Base-by-base conservation (phyloP, 805 yeast genomes). In the Candida verbasci region DNA sequence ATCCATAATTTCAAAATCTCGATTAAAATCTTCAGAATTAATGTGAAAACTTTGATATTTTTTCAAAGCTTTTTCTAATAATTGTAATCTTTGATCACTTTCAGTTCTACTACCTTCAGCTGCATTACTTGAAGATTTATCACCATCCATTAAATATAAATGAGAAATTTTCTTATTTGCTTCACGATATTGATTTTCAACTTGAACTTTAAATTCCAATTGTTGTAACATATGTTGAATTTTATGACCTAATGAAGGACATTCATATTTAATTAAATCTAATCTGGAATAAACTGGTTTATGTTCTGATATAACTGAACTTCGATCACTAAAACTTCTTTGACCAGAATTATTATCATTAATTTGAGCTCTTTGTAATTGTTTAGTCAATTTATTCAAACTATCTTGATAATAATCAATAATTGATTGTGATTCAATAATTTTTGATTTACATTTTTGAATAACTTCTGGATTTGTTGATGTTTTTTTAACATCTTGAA, bases 151-250 rank as follows among this genome's bases (percentile, higher is more conserved):
- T 52, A 82, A 82, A 56, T 93, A 93, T 37, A 93, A 74, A 47
- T 80, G 85, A 18, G 84, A 80, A 53, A 93, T 76, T 58, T 91
- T 93, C 45, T 86, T 94, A 47, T 88, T 88, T 5, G 97, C 97
- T 46, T 82, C 91, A 50, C 82, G 80, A 60, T 91, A 93, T 60
- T 93, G 95, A 49, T 86, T 80, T 58, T 93, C 99, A 25, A 91
- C 95, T 53, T 91, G 93, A 31, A 91, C 71, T 60, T 93, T 93
- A 59, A 91, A 88, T 55, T 89, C 96, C 41, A 93, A 70, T 59
- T 88, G 95, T 62, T 89, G 97, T 38, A 91, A 73, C 97, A 93
- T 89, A 50, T 86, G 81, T 60, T 87, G 96, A 52, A 93, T 93
- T 44, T 93, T 77, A 50, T 93, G 96, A 9, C 97, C 96, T 47